Conservation (phyloP, 257 asterid species). For the Nicotiana sylvestris region DNA sequence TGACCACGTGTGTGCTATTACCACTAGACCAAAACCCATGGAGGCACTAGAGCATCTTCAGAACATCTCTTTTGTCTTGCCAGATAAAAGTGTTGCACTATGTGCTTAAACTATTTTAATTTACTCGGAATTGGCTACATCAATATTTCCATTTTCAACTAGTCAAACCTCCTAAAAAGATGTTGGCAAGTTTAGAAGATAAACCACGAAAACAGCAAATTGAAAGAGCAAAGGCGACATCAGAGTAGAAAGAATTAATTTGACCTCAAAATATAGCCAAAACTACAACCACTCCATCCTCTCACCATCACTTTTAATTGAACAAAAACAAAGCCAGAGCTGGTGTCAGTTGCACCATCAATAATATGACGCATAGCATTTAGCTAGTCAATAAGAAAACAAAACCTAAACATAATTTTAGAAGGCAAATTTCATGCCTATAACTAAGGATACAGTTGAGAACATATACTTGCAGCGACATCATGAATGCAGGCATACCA, state of each 20-base stretch:
- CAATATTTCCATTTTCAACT: background rate
- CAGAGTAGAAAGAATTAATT: slow-evolving; percentile 7
- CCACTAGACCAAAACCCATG: background rate
- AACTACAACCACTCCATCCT: slow-evolving; percentile 27
- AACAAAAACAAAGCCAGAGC: slow-evolving; percentile 22
- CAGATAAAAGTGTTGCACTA: background rate
- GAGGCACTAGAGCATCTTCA: background rate
- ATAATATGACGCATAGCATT: slow-evolving; percentile 22
- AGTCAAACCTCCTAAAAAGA: background rate
- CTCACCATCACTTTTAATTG: slow-evolving; percentile 27
- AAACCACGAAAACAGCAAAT: background rate
- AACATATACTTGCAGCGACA: background rate
- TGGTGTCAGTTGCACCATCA: slow-evolving; percentile 23
- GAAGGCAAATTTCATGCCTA: background rate
- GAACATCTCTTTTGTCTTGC: background rate
- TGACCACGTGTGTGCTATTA: background rate
- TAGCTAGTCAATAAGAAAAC: slow-evolving; percentile 20
- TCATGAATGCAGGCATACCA: background rate
- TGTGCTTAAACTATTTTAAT: background rate
- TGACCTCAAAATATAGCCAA: slow-evolving; percentile 23
- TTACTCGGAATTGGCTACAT: background rate
- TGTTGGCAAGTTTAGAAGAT: background rate
- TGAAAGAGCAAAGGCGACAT: slow-evolving; percentile 5
- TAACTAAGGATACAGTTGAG: background rate
- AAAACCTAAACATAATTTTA: background rate